Conservation (phyloP, 2,329 filamentous ascomycete genomes). For the Sporothrix euskadiensis region DNA sequence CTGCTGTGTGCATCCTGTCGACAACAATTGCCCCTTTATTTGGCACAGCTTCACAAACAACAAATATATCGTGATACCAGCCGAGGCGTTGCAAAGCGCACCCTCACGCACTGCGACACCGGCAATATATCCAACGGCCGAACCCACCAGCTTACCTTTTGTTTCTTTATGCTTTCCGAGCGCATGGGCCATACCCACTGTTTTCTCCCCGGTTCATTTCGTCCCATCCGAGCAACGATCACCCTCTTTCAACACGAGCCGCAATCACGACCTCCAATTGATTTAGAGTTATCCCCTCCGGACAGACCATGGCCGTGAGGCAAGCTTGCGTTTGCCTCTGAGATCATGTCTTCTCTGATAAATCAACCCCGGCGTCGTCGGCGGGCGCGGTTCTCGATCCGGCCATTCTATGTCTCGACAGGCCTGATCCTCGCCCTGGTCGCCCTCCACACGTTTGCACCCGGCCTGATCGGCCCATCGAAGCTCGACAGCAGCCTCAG, state of each 20-base stretch:
- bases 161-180: background rate
- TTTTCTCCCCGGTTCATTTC: background rate
- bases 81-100: background rate
- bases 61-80: background rate
- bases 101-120: constrained; percentile 10
- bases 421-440: constrained; percentile 49
- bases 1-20: background rate
- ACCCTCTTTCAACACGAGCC: background rate
- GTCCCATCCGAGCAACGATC: constrained; percentile 9
- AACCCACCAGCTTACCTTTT: background rate
- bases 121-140: background rate
- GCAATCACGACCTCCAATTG: background rate
- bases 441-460: constrained; percentile 41
- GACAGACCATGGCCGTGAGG: constrained; percentile 8
- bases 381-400: constrained; percentile 45
- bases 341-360: constrained; percentile 25
- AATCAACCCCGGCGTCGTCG: constrained; percentile 33
- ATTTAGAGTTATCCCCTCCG: background rate
- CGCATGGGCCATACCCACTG: background rate
- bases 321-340: background rate
- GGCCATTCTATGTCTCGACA: constrained; percentile 53
- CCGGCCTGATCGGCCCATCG: background rate
- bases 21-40: background rate
- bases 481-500: background rate
- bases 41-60: background rate